A percentile compares a stretch with the other conserved stretches of the same genome.
Evolutionary conservation across 225 moss, liverwort and hornwort species (phyloP).

Genomic region (Lunularia cruciata): DNA sequence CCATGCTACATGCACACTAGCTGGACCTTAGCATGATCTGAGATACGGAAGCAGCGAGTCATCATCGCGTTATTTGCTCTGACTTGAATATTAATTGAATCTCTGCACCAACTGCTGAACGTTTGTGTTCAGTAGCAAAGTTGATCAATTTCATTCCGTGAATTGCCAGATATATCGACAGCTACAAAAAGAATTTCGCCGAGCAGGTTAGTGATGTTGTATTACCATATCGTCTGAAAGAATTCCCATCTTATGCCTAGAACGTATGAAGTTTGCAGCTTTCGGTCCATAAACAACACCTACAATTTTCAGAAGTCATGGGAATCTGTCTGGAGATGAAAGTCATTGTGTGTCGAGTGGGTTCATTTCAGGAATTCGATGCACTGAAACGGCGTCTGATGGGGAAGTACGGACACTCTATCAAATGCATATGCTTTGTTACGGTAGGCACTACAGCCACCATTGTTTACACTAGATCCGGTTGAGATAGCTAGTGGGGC

Average conservation of each 20-base stretch:
- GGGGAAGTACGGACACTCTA: slow-evolving; percentile 54
- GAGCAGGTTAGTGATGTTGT: slow-evolving; percentile 80
- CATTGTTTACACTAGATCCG: background rate
- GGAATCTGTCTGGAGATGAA: background rate
- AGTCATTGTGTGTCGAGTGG: too few species aligned
- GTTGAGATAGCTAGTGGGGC: too few species aligned
- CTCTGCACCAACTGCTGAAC: background rate
- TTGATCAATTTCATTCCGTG: slow-evolving; percentile 16
- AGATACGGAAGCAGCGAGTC: too few species aligned
- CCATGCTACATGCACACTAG: too few species aligned
- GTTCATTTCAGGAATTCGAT: slow-evolving; percentile 71
- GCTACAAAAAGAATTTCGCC: slow-evolving; percentile 88
- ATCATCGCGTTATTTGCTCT: too few species aligned
- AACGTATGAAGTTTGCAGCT: background rate
- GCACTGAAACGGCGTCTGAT: slow-evolving; percentile 72
- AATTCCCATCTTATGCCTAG: background rate
- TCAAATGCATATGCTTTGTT: slow-evolving; percentile 74
- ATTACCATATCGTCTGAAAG: too few species aligned
- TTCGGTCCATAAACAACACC: background rate
- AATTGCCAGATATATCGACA: slow-evolving; percentile 78
- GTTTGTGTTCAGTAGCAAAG: background rate
- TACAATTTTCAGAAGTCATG: background rate
- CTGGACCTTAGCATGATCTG: too few species aligned
- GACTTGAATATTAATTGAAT: too few species aligned
- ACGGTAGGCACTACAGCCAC: slow-evolving; percentile 51